Conservation (phyloP, 2,329 filamentous ascomycete genomes). For the Clonostachys rosea region DNA sequence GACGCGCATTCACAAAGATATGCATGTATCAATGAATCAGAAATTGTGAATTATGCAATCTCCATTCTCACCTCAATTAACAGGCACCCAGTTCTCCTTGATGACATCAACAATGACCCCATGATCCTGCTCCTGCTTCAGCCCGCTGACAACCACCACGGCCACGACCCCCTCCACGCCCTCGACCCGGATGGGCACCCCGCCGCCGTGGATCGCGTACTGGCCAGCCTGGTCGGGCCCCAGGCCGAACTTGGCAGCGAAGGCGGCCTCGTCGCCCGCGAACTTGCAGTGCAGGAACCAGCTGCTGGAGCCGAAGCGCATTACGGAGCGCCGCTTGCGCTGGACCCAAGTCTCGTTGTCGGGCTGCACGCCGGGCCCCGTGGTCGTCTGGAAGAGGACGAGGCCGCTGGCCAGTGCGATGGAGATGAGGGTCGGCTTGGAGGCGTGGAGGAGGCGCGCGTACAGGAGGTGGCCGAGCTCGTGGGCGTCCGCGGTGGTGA, state of each 20-base stretch:
- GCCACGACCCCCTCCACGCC: slow-evolving; percentile 74
- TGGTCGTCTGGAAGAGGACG: slow-evolving; percentile 66
- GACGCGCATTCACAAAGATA: no score
- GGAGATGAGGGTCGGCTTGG: slow-evolving; percentile 51
- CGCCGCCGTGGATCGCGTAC: slow-evolving; percentile 78
- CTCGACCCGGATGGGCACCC: slow-evolving; percentile 64
- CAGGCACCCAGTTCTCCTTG: slow-evolving; percentile 38
- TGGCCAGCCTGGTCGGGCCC: slow-evolving; percentile 47
- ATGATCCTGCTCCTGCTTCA: slow-evolving; percentile 76
- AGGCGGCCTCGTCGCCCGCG: slow-evolving; percentile 56
- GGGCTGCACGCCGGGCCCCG: slow-evolving; percentile 60
- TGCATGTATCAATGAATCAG: no score
- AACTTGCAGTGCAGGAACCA: slow-evolving; percentile 71
- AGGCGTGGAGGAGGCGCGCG: slow-evolving; percentile 51
- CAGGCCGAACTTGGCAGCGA: slow-evolving; percentile 62
- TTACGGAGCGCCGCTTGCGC: slow-evolving; percentile 67
- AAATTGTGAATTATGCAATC: not conserved
- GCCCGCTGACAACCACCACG: slow-evolving; percentile 69
- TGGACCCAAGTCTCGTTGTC: slow-evolving; percentile 70
- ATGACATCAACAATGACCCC: slow-evolving; percentile 69
- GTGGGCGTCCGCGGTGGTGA: slow-evolving; percentile 62
- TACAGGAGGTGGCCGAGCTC: slow-evolving; percentile 61
- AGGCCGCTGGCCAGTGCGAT: slow-evolving; percentile 57
- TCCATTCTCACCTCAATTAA: not conserved
- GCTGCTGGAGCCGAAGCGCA: slow-evolving; percentile 65